phyloP scores from a whole-genome alignment of 768 basidiomycete genomes.

The Mycena vulgaris region DNA sequence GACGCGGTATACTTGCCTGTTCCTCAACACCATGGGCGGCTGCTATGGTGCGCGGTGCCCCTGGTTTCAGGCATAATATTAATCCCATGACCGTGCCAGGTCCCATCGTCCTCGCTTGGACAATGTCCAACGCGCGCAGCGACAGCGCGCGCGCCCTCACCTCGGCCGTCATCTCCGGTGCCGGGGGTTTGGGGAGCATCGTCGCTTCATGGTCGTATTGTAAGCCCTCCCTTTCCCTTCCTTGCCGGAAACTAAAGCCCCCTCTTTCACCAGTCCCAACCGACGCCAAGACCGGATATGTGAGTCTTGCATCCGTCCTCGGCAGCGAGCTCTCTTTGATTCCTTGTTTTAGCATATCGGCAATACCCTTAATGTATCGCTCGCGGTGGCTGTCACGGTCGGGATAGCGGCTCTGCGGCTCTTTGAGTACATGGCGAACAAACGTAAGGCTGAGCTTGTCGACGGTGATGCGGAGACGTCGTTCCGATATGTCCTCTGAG shows the following conservation, averaged over 20 bases:
- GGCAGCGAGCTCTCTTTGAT: background rate
- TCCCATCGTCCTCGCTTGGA: slow-evolving; percentile 22
- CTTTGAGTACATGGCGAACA: background rate
- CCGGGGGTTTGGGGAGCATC: slow-evolving; percentile 10
- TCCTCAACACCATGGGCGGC: slow-evolving; percentile 25
- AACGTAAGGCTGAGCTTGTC: too few species aligned
- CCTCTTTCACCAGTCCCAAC: background rate
- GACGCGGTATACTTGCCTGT: slow-evolving; percentile 18
- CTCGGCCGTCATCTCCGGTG: background rate
- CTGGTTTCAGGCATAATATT: too few species aligned
- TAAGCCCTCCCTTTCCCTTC: background rate
- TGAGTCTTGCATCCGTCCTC: background rate
- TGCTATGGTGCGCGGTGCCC: background rate
- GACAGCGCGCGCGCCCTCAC: slow-evolving; percentile 11
- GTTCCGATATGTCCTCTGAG: background rate
- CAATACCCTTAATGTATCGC: slow-evolving; percentile 11
- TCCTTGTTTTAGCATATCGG: slow-evolving; percentile 7
- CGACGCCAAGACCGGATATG: slow-evolving; percentile 14
- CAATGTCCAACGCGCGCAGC: slow-evolving; percentile 8
- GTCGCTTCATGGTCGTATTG: slow-evolving; percentile 25
- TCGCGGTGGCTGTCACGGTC: background rate
- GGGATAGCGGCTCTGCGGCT: slow-evolving; percentile 11
- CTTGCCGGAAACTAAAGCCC: too few species aligned
- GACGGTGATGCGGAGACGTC: background rate
- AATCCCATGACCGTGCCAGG: background rate